Conservation (phyloP, 345 rosid species). For the Luvunga scandens region DNA sequence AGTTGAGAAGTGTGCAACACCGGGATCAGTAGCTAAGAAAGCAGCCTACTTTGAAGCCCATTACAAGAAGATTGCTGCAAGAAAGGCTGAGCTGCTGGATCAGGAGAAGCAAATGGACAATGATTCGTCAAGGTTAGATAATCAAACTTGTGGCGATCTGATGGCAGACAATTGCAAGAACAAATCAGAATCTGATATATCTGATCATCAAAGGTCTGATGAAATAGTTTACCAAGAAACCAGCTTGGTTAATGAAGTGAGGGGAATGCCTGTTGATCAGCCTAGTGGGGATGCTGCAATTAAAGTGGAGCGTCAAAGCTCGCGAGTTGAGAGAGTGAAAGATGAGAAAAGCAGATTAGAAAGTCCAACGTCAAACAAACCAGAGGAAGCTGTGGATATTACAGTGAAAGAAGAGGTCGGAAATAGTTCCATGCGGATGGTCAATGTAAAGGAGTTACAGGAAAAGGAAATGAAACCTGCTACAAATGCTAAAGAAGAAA, state of each 20-base stretch:
- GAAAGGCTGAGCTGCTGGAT: conserved; percentile 68
- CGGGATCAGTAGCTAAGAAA: conserved; percentile 96
- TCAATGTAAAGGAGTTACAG: conserved; percentile 25
- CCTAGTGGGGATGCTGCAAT: conserved; percentile 35
- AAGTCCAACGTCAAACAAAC: conserved; percentile 10
- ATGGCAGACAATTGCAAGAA: conserved; percentile 12
- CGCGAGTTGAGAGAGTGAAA: conserved; percentile 29
- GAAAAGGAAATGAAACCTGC: conserved; percentile 31
- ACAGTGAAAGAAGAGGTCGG: conserved; percentile 27
- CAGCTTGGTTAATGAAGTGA: conserved; percentile 27
- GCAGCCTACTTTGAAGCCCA: conserved; percentile 96
- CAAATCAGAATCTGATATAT: conserved; percentile 25
- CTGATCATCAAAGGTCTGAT: conserved; percentile 25
- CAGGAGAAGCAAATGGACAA: conserved; percentile 58
- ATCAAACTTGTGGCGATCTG: conserved; percentile 30
- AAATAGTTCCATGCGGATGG: conserved; percentile 10
- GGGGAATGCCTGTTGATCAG: conserved; percentile 14
- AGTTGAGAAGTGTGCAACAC: conserved; percentile 91
- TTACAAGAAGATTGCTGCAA: conserved; percentile 85
- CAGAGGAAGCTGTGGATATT: conserved; percentile 33
- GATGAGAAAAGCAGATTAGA: conserved; percentile 29
- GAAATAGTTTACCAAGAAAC: conserved; percentile 38
- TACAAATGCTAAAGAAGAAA: conserved; percentile 27
- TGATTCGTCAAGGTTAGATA: conserved; percentile 21
- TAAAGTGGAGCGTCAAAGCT: conserved; percentile 37